Conservation (phyloP, 148 eudicot genomes). For the Drosera capensis region DNA sequence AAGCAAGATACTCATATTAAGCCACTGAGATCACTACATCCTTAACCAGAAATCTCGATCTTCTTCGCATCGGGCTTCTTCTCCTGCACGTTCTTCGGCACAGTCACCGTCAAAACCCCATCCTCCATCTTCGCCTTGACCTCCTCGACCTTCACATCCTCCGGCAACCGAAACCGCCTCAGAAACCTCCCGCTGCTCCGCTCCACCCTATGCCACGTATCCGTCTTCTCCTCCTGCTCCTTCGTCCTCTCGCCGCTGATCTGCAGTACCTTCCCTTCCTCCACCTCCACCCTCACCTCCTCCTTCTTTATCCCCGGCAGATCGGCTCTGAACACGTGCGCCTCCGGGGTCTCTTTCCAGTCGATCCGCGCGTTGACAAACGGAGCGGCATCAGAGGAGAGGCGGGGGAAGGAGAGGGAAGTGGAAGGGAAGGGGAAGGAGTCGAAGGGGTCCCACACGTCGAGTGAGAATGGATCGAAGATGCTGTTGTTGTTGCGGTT, state of each 20-base stretch:
- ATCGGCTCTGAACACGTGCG: slow-evolving; percentile 11
- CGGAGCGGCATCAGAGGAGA: background rate
- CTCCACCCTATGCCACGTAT: slow-evolving; percentile 9
- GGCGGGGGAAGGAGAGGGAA: background rate
- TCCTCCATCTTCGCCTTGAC: slow-evolving; percentile 9
- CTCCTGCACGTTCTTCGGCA: slow-evolving; percentile 4
- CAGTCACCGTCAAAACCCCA: slow-evolving; percentile 5
- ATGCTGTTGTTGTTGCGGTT: too few relatives aligned
- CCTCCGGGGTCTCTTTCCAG: slow-evolving; percentile 11
- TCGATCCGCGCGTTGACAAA: slow-evolving; percentile 6
- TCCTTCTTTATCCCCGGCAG: too few relatives aligned
- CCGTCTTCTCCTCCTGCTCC: slow-evolving; percentile 9
- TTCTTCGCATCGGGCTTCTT: background rate
- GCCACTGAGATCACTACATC: too few relatives aligned
- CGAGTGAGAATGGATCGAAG: slow-evolving; percentile 4
- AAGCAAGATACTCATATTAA: too few relatives aligned
- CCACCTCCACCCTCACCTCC: slow-evolving; percentile 8
- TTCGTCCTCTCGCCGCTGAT: slow-evolving; percentile 8
- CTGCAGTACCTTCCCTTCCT: slow-evolving; percentile 8
- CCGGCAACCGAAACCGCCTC: slow-evolving; percentile 6
- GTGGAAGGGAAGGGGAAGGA: background rate
- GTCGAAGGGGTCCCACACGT: slow-evolving; percentile 3
- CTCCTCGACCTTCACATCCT: slow-evolving; percentile 9
- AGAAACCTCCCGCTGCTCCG: slow-evolving; percentile 4
- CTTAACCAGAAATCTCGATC: slow-evolving; percentile 5